Percentiles rank a stretch among this genome's conserved stretches.
Conservation (phyloP, 495 filamentous ascomycete genomes). For the Clohesyomyces aquaticus region DNA sequence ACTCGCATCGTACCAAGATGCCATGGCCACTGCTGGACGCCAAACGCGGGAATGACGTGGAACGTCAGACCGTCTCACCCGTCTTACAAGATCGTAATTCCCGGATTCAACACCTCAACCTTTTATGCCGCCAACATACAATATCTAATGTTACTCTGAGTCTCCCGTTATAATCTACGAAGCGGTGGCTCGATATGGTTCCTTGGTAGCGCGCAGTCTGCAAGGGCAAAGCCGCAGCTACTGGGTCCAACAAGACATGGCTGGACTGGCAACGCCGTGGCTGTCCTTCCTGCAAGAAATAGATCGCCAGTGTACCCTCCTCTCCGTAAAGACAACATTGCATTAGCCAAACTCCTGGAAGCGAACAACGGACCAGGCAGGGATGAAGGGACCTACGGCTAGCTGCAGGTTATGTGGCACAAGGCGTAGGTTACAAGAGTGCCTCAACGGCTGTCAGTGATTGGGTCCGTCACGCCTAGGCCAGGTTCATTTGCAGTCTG, state of each 20-base stretch:
- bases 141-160: too few species aligned
- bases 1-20: constrained; percentile 15
- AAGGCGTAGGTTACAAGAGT: constrained; percentile 5
- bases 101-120: constrained; percentile 10
- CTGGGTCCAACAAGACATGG: constrained; percentile 7
- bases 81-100: constrained; percentile 9
- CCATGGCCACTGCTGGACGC: constrained; percentile 4
- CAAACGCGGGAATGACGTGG: constrained; percentile 15
- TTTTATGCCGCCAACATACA: too few species aligned
- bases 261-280: constrained; percentile 14
- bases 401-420: constrained; percentile 27
- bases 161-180: background rate
- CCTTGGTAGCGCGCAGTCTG: background rate
- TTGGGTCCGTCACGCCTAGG: constrained; percentile 5
- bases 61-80: constrained; percentile 30
- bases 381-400: constrained; percentile 2
- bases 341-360: background rate
- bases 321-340: too few species aligned
- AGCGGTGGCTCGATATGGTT: background rate
- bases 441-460: constrained; percentile 27
- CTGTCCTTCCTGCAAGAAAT: constrained; percentile 14
- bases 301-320: constrained; percentile 7
- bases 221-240: constrained; percentile 16
- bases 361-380: constrained; percentile 5
- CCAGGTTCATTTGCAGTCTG: constrained; percentile 3